Evolutionary conservation across 768 basidiomycete genomes (phyloP).

Genomic region (Floccularia luteovirens): DNA sequence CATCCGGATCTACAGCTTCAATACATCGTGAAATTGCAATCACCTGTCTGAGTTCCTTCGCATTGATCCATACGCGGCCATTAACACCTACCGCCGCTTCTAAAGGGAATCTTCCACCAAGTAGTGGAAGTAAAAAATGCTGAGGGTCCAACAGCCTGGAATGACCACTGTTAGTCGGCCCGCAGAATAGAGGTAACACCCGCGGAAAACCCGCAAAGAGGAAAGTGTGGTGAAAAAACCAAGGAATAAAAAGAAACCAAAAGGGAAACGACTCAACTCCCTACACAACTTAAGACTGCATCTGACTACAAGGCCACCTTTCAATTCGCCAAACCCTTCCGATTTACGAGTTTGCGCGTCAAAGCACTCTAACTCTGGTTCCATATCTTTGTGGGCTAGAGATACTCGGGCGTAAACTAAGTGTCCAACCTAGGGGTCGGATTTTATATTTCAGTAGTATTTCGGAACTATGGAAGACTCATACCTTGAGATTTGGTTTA

Average conservation of each 20-base stretch:
- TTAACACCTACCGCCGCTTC: conserved; percentile 90
- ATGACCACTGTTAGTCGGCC: neutral
- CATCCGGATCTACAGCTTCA: conserved; percentile 73
- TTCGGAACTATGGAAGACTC: conserved; percentile 1
- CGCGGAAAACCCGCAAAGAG: neutral
- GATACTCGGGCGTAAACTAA: conserved; percentile 91
- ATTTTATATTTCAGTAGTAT: conserved; percentile 2
- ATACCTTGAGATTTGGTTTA: conserved; percentile 87
- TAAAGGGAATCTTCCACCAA: conserved; percentile 78
- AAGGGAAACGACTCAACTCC: conserved; percentile 60
- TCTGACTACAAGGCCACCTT: conserved; percentile 76
- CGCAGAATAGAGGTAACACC: too few species aligned
- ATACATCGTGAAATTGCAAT: conserved; percentile 76
- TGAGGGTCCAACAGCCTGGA: conserved; percentile 70
- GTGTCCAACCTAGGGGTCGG: conserved; percentile 89
- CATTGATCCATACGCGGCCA: conserved; percentile 84
- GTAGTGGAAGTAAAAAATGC: conserved; percentile 74
- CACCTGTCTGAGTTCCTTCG: conserved; percentile 65
- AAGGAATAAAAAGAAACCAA: neutral
- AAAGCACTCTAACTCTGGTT: conserved; percentile 95
- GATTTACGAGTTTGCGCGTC: conserved; percentile 89
- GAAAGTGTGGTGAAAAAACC: neutral
- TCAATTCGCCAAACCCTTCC: conserved; percentile 90
- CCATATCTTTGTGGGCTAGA: conserved; percentile 94
- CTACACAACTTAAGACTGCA: conserved; percentile 84